Percentiles rank a stretch among this genome's conserved stretches.
phyloP scores from a whole-genome alignment of 495 filamentous ascomycete species.

The Aspergillus bridgeri region DNA sequence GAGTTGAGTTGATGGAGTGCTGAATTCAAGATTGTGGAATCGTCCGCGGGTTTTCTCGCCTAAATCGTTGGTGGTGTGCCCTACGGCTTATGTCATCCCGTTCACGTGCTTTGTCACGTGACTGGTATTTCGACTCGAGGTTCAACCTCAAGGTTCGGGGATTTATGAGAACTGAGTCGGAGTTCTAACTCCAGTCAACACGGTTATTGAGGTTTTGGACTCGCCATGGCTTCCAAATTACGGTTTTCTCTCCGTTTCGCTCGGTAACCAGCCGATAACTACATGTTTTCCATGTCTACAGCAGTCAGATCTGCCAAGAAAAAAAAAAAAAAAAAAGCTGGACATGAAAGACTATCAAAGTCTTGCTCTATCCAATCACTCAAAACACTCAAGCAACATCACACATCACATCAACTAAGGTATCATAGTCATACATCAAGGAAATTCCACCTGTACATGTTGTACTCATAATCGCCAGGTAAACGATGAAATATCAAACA shows the following conservation, averaged over 20 bases:
- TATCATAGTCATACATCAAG: conserved; percentile 52
- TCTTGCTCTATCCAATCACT: conserved; percentile 12
- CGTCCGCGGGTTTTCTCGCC: conserved; percentile 29
- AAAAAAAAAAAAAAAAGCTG: not conserved
- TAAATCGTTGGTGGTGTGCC: conserved; percentile 35
- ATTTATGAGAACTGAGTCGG: too few species aligned
- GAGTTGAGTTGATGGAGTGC: conserved; percentile 37
- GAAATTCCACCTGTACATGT: conserved; percentile 37
- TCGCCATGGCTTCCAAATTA: not conserved
- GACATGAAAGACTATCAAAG: not conserved
- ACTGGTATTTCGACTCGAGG: conserved; percentile 1
- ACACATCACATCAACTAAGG: conserved; percentile 34
- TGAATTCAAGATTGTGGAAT: conserved; percentile 22
- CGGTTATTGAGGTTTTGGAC: too few species aligned
- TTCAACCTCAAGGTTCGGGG: too few species aligned
- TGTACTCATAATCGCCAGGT: conserved; percentile 22
- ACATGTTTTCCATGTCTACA: conserved; percentile 11
- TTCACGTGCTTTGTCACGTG: not conserved
- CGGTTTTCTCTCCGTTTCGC: too few species aligned
- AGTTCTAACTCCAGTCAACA: too few species aligned
- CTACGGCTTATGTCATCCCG: conserved; percentile 34
- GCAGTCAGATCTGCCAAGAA: not conserved
- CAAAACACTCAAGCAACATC: conserved; percentile 18
- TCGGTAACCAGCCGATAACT: not conserved
- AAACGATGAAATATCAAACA: conserved; percentile 25